phyloP scores from a whole-genome alignment of 2,329 filamentous ascomycete genomes.

The Phoma herbarum region DNA sequence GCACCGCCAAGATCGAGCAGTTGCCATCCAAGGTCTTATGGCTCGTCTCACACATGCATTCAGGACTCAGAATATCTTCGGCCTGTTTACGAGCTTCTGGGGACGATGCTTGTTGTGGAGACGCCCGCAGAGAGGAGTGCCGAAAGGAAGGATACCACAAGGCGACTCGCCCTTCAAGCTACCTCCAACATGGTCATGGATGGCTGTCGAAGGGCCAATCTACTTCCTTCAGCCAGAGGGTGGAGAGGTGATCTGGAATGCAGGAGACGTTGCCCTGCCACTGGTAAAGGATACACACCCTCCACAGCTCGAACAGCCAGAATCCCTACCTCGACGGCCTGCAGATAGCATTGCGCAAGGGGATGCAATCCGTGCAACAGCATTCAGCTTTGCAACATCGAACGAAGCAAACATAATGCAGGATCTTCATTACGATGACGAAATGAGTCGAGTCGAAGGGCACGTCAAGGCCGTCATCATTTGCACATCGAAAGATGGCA shows the following conservation, averaged over 20 bases:
- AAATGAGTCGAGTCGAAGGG: neutral
- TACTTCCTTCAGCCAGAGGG: neutral
- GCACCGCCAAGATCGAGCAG: neutral
- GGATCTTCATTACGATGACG: neutral
- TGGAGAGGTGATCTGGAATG: neutral
- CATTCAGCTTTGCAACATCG: neutral
- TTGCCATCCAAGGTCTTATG: neutral
- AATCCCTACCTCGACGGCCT: neutral
- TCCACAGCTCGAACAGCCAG: neutral
- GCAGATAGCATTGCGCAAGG: neutral
- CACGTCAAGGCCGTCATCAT: neutral
- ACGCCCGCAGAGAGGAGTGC: neutral
- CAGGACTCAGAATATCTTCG: neutral
- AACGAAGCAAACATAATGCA: neutral
- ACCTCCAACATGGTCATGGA: neutral
- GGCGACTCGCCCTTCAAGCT: neutral
- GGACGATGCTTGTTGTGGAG: neutral
- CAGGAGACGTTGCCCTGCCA: neutral
- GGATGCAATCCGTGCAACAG: neutral
- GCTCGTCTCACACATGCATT: neutral
- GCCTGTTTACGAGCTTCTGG: neutral
- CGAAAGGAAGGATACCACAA: neutral
- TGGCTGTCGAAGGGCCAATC: neutral
- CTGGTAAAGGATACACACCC: neutral
- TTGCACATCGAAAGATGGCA: neutral